Evolutionary conservation across 805 yeast genomes (phyloP).

Genomic region (Spathaspora arborariae): DNA sequence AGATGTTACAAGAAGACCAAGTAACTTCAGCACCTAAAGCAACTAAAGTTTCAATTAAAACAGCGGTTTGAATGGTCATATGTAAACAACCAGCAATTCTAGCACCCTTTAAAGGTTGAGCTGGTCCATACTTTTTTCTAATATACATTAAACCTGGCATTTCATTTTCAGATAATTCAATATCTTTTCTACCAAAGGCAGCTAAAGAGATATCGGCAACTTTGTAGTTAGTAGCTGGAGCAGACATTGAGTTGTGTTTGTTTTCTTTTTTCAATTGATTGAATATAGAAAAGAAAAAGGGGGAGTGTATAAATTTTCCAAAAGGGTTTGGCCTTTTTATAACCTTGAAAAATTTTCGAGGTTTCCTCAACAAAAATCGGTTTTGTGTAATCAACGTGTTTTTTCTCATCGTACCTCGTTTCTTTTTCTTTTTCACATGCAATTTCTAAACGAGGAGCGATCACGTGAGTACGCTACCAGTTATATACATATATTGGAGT

Average conservation of each 20-base stretch:
- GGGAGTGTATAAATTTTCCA: background rate
- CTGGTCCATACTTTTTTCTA: conserved; percentile 85
- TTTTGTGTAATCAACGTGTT: conserved; percentile 1
- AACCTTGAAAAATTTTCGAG: conserved; percentile 1
- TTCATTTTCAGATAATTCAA: conserved; percentile 97
- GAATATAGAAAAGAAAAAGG: background rate
- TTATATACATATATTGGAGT: too few species aligned
- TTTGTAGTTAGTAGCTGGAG: conserved; percentile 67
- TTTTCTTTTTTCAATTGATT: background rate
- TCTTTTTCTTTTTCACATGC: conserved; percentile 2
- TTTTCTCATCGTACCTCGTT: background rate
- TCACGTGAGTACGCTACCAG: too few species aligned
- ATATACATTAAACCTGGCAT: conserved; percentile 99
- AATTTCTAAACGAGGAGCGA: background rate
- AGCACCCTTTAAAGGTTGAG: conserved; percentile 97
- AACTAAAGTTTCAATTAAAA: conserved; percentile 92
- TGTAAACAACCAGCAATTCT: conserved; percentile 98
- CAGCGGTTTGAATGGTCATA: conserved; percentile 99
- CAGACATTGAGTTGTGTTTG: conserved; percentile 29
- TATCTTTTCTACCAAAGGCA: conserved; percentile 99
- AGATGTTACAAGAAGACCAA: conserved; percentile 99
- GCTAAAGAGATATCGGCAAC: conserved; percentile 98
- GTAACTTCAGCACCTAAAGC: conserved; percentile 99
- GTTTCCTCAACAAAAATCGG: background rate
- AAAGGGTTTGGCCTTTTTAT: background rate